Evolutionary conservation across 106 monocot species (phyloP).

Genomic region (Phalaenopsis aphrodite): DNA sequence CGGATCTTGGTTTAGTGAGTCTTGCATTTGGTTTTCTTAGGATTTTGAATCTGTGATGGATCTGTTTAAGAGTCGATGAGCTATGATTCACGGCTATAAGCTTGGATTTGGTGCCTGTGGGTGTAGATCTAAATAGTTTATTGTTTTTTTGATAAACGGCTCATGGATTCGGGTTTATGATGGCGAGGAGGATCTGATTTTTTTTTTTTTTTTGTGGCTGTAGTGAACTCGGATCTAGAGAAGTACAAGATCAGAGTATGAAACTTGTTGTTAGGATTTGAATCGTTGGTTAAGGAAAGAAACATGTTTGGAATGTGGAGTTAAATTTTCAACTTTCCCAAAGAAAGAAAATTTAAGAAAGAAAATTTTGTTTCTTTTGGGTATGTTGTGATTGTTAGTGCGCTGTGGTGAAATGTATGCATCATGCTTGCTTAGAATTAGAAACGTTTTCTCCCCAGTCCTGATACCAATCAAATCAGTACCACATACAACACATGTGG

Average conservation of each 20-base stretch:
- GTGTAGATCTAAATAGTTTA: background rate
- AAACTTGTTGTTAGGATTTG: background rate
- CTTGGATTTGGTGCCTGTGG: background rate
- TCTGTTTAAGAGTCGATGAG: too few species aligned
- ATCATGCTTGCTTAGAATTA: background rate
- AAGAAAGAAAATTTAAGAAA: background rate
- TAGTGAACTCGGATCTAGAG: background rate
- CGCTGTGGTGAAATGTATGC: background rate
- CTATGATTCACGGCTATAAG: background rate
- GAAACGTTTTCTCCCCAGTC: background rate
- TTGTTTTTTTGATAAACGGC: background rate
- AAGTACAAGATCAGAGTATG: background rate
- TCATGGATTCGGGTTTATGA: background rate
- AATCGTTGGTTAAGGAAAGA: background rate
- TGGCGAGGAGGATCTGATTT: background rate
- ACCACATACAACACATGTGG: background rate
- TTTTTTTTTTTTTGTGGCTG: background rate
- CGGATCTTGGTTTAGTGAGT: background rate
- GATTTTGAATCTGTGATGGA: background rate
- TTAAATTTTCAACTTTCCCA: background rate
- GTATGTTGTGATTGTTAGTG: background rate
- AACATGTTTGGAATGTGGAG: background rate
- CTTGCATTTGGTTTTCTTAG: background rate
- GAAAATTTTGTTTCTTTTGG: background rate
- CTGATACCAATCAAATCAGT: background rate